Percentiles rank a stretch among this genome's conserved stretches.
Evolutionary conservation across 495 filamentous ascomycete genomes (phyloP).

Genomic region (Bacidia gigantensis): DNA sequence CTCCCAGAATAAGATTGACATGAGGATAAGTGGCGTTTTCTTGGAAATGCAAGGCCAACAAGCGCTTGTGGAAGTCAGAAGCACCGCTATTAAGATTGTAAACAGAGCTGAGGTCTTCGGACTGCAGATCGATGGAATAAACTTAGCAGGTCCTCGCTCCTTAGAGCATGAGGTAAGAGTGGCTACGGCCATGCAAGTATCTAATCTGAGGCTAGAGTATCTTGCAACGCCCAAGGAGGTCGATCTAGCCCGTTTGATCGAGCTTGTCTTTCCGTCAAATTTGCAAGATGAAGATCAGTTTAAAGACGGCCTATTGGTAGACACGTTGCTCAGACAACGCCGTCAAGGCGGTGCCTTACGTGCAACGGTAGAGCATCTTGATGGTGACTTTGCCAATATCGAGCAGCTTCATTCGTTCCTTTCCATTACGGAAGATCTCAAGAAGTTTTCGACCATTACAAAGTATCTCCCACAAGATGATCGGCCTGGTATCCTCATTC

Average conservation of each 20-base stretch:
- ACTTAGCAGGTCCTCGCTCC: conserved; percentile 54
- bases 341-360: conserved; percentile 78
- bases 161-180: conserved; percentile 35
- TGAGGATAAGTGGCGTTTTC: conserved; percentile 60
- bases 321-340: conserved; percentile 80
- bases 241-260: conserved; percentile 70
- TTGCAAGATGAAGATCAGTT: conserved; percentile 63
- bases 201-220: conserved; percentile 60
- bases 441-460: conserved; percentile 69
- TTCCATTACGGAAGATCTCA: conserved; percentile 61
- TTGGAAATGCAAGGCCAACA: conserved; percentile 62
- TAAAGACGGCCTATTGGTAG: conserved; percentile 88
- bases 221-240: conserved; percentile 55
- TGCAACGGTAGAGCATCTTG: conserved; percentile 46
- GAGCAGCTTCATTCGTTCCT: conserved; percentile 48
- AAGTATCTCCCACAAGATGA: conserved; percentile 96
- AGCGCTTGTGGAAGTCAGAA: conserved; percentile 58
- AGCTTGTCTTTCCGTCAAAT: conserved; percentile 79
- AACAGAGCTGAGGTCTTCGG: conserved; percentile 54
- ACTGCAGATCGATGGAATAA: conserved; percentile 60
- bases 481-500: conserved; percentile 71
- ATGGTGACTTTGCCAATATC: conserved; percentile 41
- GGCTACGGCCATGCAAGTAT: conserved; percentile 38
- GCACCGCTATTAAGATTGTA: conserved; percentile 67
- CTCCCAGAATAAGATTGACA: conserved; percentile 48